Base-by-base conservation (phyloP, 1,139 yeast species). In the Hyphopichia fennica region DNA sequence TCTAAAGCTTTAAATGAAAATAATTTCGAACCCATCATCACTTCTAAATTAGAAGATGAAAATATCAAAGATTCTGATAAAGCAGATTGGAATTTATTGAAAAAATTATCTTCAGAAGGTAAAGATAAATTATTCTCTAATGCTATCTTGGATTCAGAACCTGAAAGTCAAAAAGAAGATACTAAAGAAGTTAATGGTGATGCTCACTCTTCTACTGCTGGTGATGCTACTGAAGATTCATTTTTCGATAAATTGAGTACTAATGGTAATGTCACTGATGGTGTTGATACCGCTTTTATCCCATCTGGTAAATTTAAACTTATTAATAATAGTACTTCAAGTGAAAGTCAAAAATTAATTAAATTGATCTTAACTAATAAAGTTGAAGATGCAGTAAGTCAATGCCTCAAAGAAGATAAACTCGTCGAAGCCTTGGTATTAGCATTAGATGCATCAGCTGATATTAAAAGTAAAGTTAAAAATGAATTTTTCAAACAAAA, bases 371-470 rank as follows among this genome's bases (percentile, higher is more conserved):
- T 91, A 48, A 60, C 65, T 15, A 91, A 91, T 45, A 76, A 88
- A 44, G 67, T 79, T 44, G 80, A 78, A 22, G 72, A 75, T 22
- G 97, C 98, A 0, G 84, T 89, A 7, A 75, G 81, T 30, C 58
- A 75, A 34, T 83, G 95, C 49, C 69, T 95, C 46, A 75, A 80
- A 40, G 77, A 79, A 38, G 85, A 79, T 43, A 77, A 79, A 45
- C 67, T 89, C 32, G 65, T 79, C 18, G 98, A 93, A 59, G 97
- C 98, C 2, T 76, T 91, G 51, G 71, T 91, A 35, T 75, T 95
- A 46, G 88, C 98, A 0, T 67, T 87, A 54, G 85, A 84, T 55
- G 87, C 86, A 3, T 63, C 82, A n/a, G 80, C 77, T 17, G 73
- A 70, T 7, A 68, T 84, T 54, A 85, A 86, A 53, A 72, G 75